These are phyloP conservation scores for Durotheca rogersii DNA, from an alignment of 495 filamentous ascomycete genomes.

Conservation along the genomic window DNA sequence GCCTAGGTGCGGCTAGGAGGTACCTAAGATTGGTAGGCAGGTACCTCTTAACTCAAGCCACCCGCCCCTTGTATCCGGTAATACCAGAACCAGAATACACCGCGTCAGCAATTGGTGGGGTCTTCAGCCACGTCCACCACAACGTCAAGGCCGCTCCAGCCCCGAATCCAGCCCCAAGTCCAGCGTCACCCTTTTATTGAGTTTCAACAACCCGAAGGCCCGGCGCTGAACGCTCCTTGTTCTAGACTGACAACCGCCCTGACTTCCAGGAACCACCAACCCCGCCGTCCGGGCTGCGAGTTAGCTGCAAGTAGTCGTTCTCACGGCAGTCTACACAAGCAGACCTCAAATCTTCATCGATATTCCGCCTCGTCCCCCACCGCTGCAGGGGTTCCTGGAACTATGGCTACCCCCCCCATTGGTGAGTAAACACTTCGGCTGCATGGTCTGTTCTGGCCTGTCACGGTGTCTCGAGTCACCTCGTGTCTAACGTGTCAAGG, in stretches of 20 bases:
- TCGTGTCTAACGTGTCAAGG: slow-evolving; percentile 11
- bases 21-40: no score
- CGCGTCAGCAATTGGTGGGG: background rate
- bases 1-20: no score
- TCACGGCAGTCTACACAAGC: slow-evolving; percentile 7
- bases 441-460: background rate
- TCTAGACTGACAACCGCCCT: slow-evolving; percentile 28
- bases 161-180: slow-evolving; percentile 5
- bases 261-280: slow-evolving; percentile 14
- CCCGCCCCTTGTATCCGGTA: no score
- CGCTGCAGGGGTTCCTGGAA: slow-evolving; percentile 3
- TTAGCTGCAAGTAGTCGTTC: slow-evolving; percentile 14
- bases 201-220: no score
- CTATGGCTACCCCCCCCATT: slow-evolving; percentile 37
- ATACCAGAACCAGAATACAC: no score
- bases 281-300: slow-evolving; percentile 15
- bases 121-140: background rate
- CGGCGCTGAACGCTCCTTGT: no score
- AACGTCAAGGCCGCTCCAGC: background rate
- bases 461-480: background rate
- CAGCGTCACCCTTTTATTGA: no score
- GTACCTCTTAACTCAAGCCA: no score
- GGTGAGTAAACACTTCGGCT: slow-evolving; percentile 32
- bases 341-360: background rate
- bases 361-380: background rate